Evolutionary conservation across 1,139 yeast species (phyloP).

Genomic region (Eremothecium coryli): DNA sequence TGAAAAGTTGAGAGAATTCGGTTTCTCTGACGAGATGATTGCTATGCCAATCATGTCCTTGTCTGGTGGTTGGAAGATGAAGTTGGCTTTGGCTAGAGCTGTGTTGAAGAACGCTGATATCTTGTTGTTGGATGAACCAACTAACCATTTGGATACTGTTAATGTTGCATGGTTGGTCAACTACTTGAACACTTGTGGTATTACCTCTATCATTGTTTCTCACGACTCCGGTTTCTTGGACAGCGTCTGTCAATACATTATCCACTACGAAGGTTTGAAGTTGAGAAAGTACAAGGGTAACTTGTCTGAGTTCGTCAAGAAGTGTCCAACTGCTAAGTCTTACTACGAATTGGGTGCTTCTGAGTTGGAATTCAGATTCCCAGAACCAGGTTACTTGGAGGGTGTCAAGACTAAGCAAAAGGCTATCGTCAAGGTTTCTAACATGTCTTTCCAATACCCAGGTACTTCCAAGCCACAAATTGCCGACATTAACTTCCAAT

Average conservation of each 20-base stretch:
- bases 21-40: constrained; percentile 87
- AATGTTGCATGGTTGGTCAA: constrained; percentile 99
- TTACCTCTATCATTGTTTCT: constrained; percentile 95
- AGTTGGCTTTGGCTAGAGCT: constrained; percentile 98
- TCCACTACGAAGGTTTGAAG: constrained; percentile 99
- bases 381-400: constrained; percentile 99
- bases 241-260: constrained; percentile 93
- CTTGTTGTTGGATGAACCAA: constrained; percentile 97
- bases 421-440: constrained; percentile 95
- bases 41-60: constrained; percentile 88
- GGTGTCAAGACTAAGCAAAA: constrained; percentile 99
- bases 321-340: constrained; percentile 97
- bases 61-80: constrained; percentile 99
- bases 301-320: constrained; percentile 95
- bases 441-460: constrained; percentile 98
- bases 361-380: constrained; percentile 91
- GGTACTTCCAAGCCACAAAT: constrained; percentile 97
- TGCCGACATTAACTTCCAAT: constrained; percentile 85
- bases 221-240: constrained; percentile 99
- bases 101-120: constrained; percentile 98
- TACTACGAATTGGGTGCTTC: constrained; percentile 98
- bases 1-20: constrained; percentile 75
- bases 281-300: constrained; percentile 99
- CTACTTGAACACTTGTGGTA: constrained; percentile 97
- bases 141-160: constrained; percentile 98